phyloP scores from a whole-genome alignment of 2,329 filamentous ascomycete species.

The Helotiales sp. region DNA sequence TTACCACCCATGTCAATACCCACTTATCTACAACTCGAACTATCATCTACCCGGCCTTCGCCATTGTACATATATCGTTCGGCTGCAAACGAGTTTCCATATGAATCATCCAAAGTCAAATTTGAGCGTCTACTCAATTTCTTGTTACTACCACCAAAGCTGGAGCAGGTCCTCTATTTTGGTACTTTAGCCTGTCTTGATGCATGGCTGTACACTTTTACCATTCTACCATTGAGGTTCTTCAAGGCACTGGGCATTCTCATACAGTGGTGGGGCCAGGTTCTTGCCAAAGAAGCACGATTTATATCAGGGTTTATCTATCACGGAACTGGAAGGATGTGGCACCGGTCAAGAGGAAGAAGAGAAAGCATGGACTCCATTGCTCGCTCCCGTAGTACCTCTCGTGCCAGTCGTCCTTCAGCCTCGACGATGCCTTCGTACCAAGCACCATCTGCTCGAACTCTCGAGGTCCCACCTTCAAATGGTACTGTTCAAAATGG shows the following conservation, averaged over 20 bases:
- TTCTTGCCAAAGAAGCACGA: slow-evolving; percentile 68
- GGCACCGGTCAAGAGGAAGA: slow-evolving; percentile 57
- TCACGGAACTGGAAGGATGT: slow-evolving; percentile 75
- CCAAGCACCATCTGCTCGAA: slow-evolving; percentile 23
- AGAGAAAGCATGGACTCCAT: slow-evolving; percentile 37
- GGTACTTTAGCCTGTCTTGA: slow-evolving; percentile 90
- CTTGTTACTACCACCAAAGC: slow-evolving; percentile 73
- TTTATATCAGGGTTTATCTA: slow-evolving; percentile 79
- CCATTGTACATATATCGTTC: slow-evolving; percentile 66
- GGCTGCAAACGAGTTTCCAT: slow-evolving; percentile 62
- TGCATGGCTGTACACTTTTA: slow-evolving; percentile 95
- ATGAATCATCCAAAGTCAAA: slow-evolving; percentile 90
- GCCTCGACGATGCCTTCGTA: slow-evolving; percentile 29
- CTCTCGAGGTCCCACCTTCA: neutral
- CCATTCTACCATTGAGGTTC: slow-evolving; percentile 89
- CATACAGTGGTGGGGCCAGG: slow-evolving; percentile 73
- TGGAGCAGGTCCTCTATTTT: slow-evolving; percentile 85
- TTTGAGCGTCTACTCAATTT: slow-evolving; percentile 91
- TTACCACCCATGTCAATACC: slow-evolving; percentile 67
- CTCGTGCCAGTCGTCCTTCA: slow-evolving; percentile 26
- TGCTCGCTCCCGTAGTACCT: slow-evolving; percentile 31
- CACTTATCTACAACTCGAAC: slow-evolving; percentile 63
- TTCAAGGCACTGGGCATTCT: slow-evolving; percentile 77
- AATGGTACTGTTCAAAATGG: slow-evolving; percentile 17
- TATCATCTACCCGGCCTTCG: slow-evolving; percentile 61